These are phyloP conservation scores for Penicillium antarcticum DNA, from an alignment of 495 filamentous ascomycete genomes.

Conservation along the genomic window DNA sequence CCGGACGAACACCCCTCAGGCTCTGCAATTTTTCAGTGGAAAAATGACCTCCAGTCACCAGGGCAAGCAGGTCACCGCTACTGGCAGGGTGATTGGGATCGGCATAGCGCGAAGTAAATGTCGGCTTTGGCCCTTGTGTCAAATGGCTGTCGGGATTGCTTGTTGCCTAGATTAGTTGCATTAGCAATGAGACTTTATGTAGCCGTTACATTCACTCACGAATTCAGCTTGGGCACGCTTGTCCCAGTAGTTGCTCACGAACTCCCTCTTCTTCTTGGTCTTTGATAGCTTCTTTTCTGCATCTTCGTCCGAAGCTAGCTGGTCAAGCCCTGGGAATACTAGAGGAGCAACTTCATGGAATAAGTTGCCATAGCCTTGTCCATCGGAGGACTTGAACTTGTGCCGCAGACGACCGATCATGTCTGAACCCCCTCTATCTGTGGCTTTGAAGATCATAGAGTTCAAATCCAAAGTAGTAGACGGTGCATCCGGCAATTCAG, in stretches of 20 bases:
- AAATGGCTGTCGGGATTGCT: slow-evolving; percentile 31
- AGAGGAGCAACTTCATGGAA: slow-evolving; percentile 53
- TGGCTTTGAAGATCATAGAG: slow-evolving; percentile 24
- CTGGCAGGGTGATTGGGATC: slow-evolving; percentile 53
- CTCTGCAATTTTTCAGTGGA: slow-evolving; percentile 9
- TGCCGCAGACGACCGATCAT: slow-evolving; percentile 24
- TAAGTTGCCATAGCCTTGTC: slow-evolving; percentile 45
- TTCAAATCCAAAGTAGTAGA: slow-evolving; percentile 22
- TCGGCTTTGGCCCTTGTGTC: slow-evolving; percentile 18
- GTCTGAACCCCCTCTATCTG: slow-evolving; percentile 2
- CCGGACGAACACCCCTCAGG: slow-evolving; percentile 2
- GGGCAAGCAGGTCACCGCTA: slow-evolving; percentile 26
- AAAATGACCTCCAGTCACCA: slow-evolving; percentile 44
- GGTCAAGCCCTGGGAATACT: slow-evolving; percentile 52
- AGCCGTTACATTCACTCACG: slow-evolving; percentile 47
- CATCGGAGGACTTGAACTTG: slow-evolving; percentile 40
- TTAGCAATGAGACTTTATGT: neutral
- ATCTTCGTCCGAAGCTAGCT: slow-evolving; percentile 23
- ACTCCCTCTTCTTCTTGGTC: slow-evolving; percentile 37
- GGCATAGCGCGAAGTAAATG: slow-evolving; percentile 48
- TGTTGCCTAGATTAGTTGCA: neutral
- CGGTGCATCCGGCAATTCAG: slow-evolving; percentile 27
- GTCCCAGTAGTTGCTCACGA: slow-evolving; percentile 53
- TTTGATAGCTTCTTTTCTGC: slow-evolving; percentile 31
- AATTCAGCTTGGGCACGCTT: slow-evolving; percentile 47